Conservation (phyloP, 1,139 yeast genomes). For the Starmera stellimalicola region DNA sequence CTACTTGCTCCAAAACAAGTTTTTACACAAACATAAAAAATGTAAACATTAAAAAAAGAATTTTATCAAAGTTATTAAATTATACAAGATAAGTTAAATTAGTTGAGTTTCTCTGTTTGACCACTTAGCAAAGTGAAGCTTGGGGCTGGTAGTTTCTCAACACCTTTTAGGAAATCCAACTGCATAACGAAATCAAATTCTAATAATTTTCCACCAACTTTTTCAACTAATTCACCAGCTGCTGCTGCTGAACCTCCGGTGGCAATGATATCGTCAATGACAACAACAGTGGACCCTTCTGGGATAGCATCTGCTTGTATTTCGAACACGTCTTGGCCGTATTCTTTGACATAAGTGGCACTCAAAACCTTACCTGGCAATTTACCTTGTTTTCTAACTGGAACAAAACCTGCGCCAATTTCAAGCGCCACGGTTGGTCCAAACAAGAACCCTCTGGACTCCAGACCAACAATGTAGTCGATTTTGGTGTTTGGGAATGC, state of each 20-base stretch:
- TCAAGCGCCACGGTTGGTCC: constrained; percentile 94
- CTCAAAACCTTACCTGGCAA: constrained; percentile 75
- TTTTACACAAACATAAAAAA: no score
- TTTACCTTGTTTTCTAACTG: constrained; percentile 91
- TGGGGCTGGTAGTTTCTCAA: constrained; percentile 78
- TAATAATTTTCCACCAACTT: constrained; percentile 57
- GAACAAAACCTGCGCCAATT: constrained; percentile 83
- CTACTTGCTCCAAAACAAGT: constrained; percentile 2
- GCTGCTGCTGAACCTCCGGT: constrained; percentile 96
- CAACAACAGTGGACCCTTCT: constrained; percentile 67
- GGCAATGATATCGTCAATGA: constrained; percentile 94
- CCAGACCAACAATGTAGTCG: constrained; percentile 89
- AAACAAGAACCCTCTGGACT: constrained; percentile 92
- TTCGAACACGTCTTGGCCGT: constrained; percentile 84
- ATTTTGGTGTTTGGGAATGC: constrained; percentile 44
- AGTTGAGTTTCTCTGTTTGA: constrained; percentile 44
- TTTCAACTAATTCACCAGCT: constrained; percentile 76
- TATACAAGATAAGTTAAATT: no score
- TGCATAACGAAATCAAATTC: constrained; percentile 90
- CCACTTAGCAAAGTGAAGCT: constrained; percentile 82
- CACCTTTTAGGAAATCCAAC: constrained; percentile 88
- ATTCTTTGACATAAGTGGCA: constrained; percentile 82
- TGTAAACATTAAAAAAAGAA: no score
- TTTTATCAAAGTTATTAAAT: no score
- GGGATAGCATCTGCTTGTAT: constrained; percentile 80